Base-by-base conservation (phyloP, 108 stramenopile genomes). In the Schizochytrium sp. region DNA sequence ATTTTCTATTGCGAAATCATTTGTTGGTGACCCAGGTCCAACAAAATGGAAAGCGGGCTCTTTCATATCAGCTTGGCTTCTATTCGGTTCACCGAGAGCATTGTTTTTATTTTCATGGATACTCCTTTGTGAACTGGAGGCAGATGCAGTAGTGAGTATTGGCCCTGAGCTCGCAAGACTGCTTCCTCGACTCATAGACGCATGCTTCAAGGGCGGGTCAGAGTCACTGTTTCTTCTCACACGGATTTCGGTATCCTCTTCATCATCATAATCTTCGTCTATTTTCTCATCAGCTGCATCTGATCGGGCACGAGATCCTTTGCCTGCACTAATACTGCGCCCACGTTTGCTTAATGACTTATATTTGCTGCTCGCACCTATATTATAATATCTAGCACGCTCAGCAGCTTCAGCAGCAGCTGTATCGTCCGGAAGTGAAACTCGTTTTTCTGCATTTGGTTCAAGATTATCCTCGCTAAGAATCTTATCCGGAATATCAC, bases 41-140 rank as follows among this genome's bases (percentile, higher is more conserved):
- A 28, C 28, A 28, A 28, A 28, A 28, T 28, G 28, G 28, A 28
- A 28, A 28, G 28, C 28, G 28, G 28, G 28, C 28, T 28, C 28
- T 60, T 60, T 60, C 59, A 60, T 60, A 17, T 60, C 59, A n/a
- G 59, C 17, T 60, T 60, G 19, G 59, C 59, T 60, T n/a, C 59
- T 1, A n/a, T 60, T 60, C 19, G 19, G 17, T 60, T 60, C 59
- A 60, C 19, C 59, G 28, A n/a, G 17, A 17, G 59, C 59, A 17
- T 1, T 60, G 2, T 60, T n/a, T 28, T 28, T 28, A n/a, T 17
- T 1, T 60, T 60, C 59, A 1, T 17, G 59, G 17, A n/a, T n/a
- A 60, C 19, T 60, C 19, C 59, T n/a, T 60, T 17, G 17, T 60
- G 59, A 17, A n/a, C 19, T n/a, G 0, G 64, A 38, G 64, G 64